Percentiles rank a stretch among this genome's conserved stretches.
phyloP scores from a whole-genome alignment of 75 land plant genomes.

The Adiantum capillusveneris region DNA sequence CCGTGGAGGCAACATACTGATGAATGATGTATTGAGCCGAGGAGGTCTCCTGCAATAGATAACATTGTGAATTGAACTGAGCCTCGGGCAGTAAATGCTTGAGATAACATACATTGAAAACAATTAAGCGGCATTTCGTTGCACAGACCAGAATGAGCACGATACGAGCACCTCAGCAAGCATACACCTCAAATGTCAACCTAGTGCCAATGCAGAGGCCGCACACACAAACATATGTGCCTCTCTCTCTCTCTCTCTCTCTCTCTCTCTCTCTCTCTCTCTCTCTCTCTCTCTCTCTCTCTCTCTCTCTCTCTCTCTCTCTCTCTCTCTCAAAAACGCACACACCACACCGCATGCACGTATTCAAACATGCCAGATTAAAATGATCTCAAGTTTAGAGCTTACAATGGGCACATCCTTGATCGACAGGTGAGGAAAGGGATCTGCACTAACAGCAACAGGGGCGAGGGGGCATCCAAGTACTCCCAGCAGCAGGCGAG shows the following conservation, averaged over 20 bases:
- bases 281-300: too few species aligned
- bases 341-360: too few species aligned
- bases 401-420: conserved; percentile 47
- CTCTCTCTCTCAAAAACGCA: too few species aligned
- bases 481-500: conserved; percentile 58
- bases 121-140: too few species aligned
- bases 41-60: conserved; percentile 52
- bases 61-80: conserved; percentile 48
- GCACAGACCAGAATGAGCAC: too few species aligned
- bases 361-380: not conserved
- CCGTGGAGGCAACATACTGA: conserved; percentile 43
- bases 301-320: too few species aligned
- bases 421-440: conserved; percentile 20
- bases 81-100: too few species aligned
- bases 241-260: too few species aligned
- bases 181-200: not conserved
- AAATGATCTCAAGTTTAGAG: not conserved
- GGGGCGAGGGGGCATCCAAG: conserved; percentile 74
- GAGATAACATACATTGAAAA: too few species aligned
- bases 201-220: too few species aligned
- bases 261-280: too few species aligned
- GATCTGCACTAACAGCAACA: conserved; percentile 21
- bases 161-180: not conserved
- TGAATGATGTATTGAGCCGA: conserved; percentile 47
- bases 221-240: too few species aligned